Evolutionary conservation across 768 basidiomycete genomes (phyloP).

Genomic region (Collybia sp.): DNA sequence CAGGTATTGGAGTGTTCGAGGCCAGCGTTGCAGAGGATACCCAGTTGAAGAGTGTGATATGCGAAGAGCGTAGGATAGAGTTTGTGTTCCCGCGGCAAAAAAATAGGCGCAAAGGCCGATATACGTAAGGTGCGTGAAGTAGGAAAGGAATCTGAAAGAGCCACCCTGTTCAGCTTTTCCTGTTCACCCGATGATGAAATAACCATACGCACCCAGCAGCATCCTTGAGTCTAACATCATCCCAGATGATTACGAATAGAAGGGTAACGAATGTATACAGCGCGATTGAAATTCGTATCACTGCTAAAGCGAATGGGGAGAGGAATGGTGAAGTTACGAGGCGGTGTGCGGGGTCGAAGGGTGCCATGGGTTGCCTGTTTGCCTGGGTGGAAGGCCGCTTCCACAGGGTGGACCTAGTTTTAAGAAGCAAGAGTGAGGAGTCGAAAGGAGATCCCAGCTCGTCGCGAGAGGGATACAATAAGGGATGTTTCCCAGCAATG

Average conservation of each 20-base stretch:
- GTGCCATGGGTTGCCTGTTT: not conserved
- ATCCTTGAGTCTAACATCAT: conserved; percentile 17
- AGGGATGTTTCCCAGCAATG: no score
- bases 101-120: conserved; percentile 61
- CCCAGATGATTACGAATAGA: conserved; percentile 32
- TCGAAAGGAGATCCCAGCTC: no score
- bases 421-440: no score
- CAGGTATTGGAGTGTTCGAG: conserved; percentile 45
- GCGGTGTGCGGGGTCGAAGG: conserved; percentile 30
- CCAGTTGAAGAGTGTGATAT: no score
- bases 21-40: conserved; percentile 47
- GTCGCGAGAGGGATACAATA: no score
- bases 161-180: not conserved
- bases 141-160: conserved; percentile 48
- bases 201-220: conserved; percentile 26
- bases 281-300: conserved; percentile 42
- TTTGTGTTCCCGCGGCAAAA: conserved; percentile 54
- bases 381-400: no score
- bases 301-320: conserved; percentile 37
- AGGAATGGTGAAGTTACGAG: conserved; percentile 49
- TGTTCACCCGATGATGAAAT: not conserved
- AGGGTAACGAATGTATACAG: conserved; percentile 42
- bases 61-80: conserved; percentile 31
- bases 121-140: conserved; percentile 61
- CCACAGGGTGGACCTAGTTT: no score